phyloP scores from a whole-genome alignment of 1,139 yeast genomes.

The Casaregolazyma lundiana region DNA sequence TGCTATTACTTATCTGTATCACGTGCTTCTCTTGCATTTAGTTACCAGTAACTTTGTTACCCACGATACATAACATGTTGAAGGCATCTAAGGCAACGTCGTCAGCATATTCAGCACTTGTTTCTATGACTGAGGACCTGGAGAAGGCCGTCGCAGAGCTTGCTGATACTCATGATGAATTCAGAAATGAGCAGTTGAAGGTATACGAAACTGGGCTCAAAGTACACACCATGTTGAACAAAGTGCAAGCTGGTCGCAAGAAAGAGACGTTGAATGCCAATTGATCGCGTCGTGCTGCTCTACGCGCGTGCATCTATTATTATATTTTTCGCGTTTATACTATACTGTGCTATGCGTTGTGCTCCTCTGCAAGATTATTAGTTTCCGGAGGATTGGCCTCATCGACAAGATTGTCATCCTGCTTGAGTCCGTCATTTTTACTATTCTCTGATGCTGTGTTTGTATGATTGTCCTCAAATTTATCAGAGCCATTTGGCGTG shows the following conservation, averaged over 20 bases:
- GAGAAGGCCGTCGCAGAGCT: constrained; percentile 1
- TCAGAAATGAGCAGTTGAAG: constrained; percentile 13
- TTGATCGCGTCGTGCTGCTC: no score
- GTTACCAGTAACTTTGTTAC: no score
- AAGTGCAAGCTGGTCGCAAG: constrained; percentile 15
- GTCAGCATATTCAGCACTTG: neutral
- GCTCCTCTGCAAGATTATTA: neutral
- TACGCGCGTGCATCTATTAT: neutral
- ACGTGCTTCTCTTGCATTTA: no score
- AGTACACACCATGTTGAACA: constrained; percentile 11
- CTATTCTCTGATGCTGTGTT: neutral
- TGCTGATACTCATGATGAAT: constrained; percentile 13
- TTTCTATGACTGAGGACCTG: constrained; percentile 4
- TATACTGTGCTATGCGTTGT: neutral
- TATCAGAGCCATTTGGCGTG: no score
- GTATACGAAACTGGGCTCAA: constrained; percentile 15
- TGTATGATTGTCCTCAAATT: neutral
- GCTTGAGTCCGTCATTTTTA: neutral
- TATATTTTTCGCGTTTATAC: neutral
- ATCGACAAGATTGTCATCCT: neutral
- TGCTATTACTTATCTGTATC: no score
- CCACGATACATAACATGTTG: neutral
- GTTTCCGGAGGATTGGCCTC: neutral
- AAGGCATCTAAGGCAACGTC: constrained; percentile 2
- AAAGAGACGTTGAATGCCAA: constrained; percentile 9